A percentile compares a stretch with the other conserved stretches of the same genome.
Conservation (phyloP, 1,284 basidiomycete genomes). For the Ganoderma leucocontextum region DNA sequence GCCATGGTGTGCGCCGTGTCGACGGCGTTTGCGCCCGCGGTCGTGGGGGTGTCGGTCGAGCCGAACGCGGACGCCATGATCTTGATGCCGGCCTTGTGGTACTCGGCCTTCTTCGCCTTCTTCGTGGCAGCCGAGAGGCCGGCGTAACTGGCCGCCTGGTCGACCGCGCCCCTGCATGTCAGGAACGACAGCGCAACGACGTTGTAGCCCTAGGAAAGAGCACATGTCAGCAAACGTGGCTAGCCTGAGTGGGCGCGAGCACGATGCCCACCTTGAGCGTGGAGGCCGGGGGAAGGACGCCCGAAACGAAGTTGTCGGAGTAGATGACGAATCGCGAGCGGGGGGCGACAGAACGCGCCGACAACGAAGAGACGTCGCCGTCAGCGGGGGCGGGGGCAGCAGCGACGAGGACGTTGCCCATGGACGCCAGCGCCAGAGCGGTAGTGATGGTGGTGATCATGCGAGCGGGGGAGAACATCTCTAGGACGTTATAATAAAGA, state of each 20-base stretch:
- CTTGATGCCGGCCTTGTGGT: conserved; percentile 54
- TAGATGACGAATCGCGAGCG: conserved; percentile 30
- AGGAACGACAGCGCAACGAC: conserved; percentile 29
- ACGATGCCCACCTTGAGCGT: conserved; percentile 14
- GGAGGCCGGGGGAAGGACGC: conserved; percentile 21
- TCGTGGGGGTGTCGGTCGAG: conserved; percentile 58
- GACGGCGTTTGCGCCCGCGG: conserved; percentile 48
- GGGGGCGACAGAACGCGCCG: conserved; percentile 21
- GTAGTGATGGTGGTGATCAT: conserved; percentile 25
- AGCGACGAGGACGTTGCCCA: conserved; percentile 24
- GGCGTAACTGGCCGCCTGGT: conserved; percentile 25
- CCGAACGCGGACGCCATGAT: conserved; percentile 59
- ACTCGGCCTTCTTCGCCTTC: conserved; percentile 48
- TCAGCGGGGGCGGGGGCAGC: conserved; percentile 18
- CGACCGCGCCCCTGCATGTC: conserved; percentile 18
- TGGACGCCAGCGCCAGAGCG: conserved; percentile 28
- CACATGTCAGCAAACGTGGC: not conserved
- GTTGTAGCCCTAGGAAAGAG: conserved; percentile 22
- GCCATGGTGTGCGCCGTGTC: conserved; percentile 55
- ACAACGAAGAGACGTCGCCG: conserved; percentile 13
- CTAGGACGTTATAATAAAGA: conserved; percentile 20
- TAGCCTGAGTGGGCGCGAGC: not conserved
- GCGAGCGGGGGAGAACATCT: conserved; percentile 31
- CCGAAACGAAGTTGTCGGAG: conserved; percentile 25
- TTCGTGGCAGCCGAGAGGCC: conserved; percentile 34